Conservation (phyloP, 768 basidiomycete species). For the Leucocoprinus leucothites region DNA sequence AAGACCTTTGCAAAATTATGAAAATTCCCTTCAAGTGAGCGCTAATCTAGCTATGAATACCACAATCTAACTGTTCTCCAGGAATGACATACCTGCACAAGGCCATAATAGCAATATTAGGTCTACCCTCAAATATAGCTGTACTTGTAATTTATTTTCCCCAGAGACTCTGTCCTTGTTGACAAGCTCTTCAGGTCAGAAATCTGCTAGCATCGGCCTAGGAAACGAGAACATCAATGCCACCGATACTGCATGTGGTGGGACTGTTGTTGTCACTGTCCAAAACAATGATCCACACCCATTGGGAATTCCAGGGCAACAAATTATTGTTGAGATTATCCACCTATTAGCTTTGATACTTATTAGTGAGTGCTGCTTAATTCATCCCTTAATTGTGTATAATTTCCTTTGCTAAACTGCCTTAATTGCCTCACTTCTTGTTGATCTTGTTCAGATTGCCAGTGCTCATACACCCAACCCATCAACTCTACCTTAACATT, state of each 20-base stretch:
- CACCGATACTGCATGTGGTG: constrained; percentile 15
- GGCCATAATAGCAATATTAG: background rate
- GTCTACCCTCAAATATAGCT: background rate
- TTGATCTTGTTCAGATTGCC: no score
- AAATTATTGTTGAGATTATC: constrained; percentile 17
- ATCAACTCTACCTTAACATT: no score
- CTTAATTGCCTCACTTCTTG: no score
- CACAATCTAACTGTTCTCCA: background rate
- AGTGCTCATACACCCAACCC: no score
- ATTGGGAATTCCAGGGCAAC: constrained; percentile 24
- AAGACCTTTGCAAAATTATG: constrained; percentile 27
- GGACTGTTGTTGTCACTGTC: constrained; percentile 20
- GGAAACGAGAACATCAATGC: background rate
- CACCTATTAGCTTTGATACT: background rate
- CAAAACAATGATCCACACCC: constrained; percentile 24
- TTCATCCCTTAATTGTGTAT: background rate
- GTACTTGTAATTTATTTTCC: background rate
- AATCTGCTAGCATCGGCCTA: background rate
- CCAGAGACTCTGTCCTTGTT: background rate
- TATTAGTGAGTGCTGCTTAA: background rate
- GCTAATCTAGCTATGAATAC: background rate
- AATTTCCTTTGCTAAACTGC: background rate
- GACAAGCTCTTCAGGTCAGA: background rate
- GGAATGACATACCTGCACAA: background rate
- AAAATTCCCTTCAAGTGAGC: constrained; percentile 27